Evolutionary conservation across 208 protist genomes (phyloP).

Genomic region (Leishmania guyanensis): DNA sequence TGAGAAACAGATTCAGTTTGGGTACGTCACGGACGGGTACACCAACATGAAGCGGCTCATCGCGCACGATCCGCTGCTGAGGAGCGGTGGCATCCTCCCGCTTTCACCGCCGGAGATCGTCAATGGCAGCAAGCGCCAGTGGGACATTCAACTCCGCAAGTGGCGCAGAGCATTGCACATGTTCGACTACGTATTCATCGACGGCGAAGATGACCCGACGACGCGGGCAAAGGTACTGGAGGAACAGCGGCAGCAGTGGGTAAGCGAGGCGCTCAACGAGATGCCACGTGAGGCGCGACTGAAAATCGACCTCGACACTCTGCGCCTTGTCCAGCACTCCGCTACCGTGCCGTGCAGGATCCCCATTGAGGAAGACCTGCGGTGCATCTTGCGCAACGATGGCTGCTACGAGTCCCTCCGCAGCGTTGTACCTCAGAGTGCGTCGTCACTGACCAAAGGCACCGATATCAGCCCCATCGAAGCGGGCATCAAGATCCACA

Average conservation of each 20-base stretch:
- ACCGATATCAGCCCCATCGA: constrained; percentile 78
- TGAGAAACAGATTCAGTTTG: constrained; percentile 81
- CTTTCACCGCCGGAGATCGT: constrained; percentile 59
- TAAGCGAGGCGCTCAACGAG: constrained; percentile 50
- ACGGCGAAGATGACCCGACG: constrained; percentile 62
- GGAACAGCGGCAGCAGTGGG: constrained; percentile 79
- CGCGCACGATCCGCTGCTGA: constrained; percentile 73
- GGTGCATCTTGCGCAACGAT: constrained; percentile 62
- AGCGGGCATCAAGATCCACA: constrained; percentile 88
- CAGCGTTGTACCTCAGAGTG: constrained; percentile 73
- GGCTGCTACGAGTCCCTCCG: constrained; percentile 72
- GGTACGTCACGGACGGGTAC: constrained; percentile 80
- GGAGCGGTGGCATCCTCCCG: constrained; percentile 71
- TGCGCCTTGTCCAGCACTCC: constrained; percentile 40
- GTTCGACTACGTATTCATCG: constrained; percentile 90
- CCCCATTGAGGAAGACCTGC: constrained; percentile 72
- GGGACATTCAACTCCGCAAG: constrained; percentile 85
- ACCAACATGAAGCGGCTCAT: constrained; percentile 83
- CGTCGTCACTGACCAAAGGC: constrained; percentile 82
- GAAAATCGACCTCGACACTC: constrained; percentile 39
- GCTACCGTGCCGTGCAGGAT: constrained; percentile 58
- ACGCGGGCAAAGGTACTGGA: constrained; percentile 43
- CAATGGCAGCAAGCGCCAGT: constrained; percentile 76
- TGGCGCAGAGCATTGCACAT: constrained; percentile 88
- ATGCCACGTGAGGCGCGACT: constrained; percentile 45